Percentiles rank a stretch among this genome's conserved stretches.
These are phyloP conservation scores for Neurospora sp. DNA, from an alignment of 495 filamentous ascomycete species.

Conservation along the genomic window DNA sequence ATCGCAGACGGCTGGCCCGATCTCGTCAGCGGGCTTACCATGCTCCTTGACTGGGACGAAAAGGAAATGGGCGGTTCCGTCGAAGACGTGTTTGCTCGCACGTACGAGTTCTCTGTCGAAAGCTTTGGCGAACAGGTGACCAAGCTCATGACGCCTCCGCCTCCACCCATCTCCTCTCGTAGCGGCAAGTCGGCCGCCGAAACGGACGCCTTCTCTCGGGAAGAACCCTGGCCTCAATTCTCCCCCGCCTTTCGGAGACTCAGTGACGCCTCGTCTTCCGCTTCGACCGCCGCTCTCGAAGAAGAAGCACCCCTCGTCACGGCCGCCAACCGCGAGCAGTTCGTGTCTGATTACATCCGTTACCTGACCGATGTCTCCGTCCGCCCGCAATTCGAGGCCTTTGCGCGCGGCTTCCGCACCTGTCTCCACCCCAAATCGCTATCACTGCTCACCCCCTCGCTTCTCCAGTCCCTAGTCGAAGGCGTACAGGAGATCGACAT, in stretches of 20 bases:
- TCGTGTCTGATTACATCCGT: slow-evolving; percentile 78
- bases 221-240: slow-evolving; percentile 33
- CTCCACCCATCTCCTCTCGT: not conserved
- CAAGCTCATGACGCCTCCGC: slow-evolving; percentile 33
- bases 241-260: slow-evolving; percentile 4
- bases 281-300: slow-evolving; percentile 19
- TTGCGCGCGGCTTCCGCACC: slow-evolving; percentile 68
- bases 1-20: slow-evolving; percentile 85
- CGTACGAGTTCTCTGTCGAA: slow-evolving; percentile 77
- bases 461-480: slow-evolving; percentile 70
- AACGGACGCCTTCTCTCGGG: not conserved
- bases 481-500: slow-evolving; percentile 72
- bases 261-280: slow-evolving; percentile 1
- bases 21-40: slow-evolving; percentile 59
- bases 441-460: slow-evolving; percentile 56
- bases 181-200: not conserved
- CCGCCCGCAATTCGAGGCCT: slow-evolving; percentile 66
- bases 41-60: slow-evolving; percentile 60
- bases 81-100: slow-evolving; percentile 66
- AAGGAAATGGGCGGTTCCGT: slow-evolving; percentile 55
- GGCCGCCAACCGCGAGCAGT: slow-evolving; percentile 63
- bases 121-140: slow-evolving; percentile 47
- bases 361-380: slow-evolving; percentile 77
- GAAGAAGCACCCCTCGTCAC: slow-evolving; percentile 57
- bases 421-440: slow-evolving; percentile 62